Percentiles rank a stretch among this genome's conserved stretches.
Conservation (phyloP, 192 early-diverging fungal genomes). For the Martensiomyces pterosporus region DNA sequence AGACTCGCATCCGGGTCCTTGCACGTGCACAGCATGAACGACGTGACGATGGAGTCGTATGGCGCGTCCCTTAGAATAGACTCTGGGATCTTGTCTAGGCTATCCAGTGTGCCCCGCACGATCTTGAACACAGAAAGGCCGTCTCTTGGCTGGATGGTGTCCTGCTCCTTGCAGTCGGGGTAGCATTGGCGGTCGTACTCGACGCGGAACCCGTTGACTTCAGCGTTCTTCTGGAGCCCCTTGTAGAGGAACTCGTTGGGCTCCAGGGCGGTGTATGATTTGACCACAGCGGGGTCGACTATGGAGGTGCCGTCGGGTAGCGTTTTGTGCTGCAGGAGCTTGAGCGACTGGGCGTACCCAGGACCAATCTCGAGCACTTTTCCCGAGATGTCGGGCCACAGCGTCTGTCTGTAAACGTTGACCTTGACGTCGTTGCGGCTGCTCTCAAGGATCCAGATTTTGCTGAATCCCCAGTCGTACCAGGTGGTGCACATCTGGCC, state of each 20-base stretch:
- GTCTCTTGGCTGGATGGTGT: conserved; percentile 2
- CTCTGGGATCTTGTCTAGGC: conserved; percentile 23
- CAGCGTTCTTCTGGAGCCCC: conserved; percentile 25
- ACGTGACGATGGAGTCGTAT: conserved; percentile 42
- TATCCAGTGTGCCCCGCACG: conserved; percentile 35
- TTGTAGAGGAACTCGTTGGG: conserved; percentile 42
- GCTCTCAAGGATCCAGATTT: conserved; percentile 28
- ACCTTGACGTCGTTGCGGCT: conserved; percentile 32
- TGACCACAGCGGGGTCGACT: conserved; percentile 18
- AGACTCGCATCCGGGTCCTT: conserved; percentile 14
- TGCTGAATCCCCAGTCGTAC: conserved; percentile 34
- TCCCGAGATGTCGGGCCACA: conserved; percentile 39
- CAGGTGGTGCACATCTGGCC: not conserved
- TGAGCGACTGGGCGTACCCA: conserved; percentile 29
- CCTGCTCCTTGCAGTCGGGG: conserved; percentile 1
- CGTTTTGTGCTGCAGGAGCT: conserved; percentile 29
- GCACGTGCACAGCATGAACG: conserved; percentile 37
- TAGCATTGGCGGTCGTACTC: conserved; percentile 21
- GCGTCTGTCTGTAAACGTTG: conserved; percentile 26
- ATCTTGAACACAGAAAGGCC: conserved; percentile 26
- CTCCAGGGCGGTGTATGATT: conserved; percentile 40
- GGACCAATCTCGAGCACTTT: conserved; percentile 46
- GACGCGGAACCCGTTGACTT: conserved; percentile 32
- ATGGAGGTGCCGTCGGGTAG: conserved; percentile 16
- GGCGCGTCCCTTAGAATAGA: conserved; percentile 30